Evolutionary conservation across 2,329 filamentous ascomycete species (phyloP).

Genomic region (Cladosporium sphaerospermum): DNA sequence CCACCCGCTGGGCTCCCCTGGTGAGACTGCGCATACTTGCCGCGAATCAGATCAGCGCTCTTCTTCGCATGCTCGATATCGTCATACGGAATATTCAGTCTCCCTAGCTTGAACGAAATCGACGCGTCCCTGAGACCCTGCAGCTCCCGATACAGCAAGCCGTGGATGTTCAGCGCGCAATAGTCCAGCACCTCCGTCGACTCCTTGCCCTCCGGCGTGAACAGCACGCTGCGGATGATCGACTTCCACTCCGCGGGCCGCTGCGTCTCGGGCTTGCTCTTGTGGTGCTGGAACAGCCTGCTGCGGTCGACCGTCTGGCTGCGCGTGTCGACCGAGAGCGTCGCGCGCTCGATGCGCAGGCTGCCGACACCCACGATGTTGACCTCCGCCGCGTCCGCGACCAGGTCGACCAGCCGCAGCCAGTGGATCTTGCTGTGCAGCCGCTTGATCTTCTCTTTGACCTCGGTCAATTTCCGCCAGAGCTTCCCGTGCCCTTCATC

Average conservation of each 20-base stretch:
- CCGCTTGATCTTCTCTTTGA: conserved; percentile 80
- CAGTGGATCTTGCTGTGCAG: conserved; percentile 82
- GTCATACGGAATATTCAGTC: conserved; percentile 84
- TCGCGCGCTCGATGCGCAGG: conserved; percentile 76
- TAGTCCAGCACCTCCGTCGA: conserved; percentile 85
- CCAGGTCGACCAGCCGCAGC: conserved; percentile 82
- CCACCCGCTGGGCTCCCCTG: conserved; percentile 27
- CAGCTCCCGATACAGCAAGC: conserved; percentile 75
- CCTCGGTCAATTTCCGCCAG: conserved; percentile 70
- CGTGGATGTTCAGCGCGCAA: conserved; percentile 82
- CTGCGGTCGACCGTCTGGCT: conserved; percentile 86
- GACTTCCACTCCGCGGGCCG: conserved; percentile 92
- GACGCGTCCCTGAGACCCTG: conserved; percentile 87
- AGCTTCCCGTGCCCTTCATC: conserved; percentile 53
- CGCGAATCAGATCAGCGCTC: conserved; percentile 46
- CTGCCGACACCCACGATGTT: conserved; percentile 76
- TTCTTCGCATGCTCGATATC: conserved; percentile 63
- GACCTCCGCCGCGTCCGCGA: conserved; percentile 72
- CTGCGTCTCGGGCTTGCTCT: conserved; percentile 56
- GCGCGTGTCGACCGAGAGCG: conserved; percentile 82
- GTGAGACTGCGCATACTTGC: conserved; percentile 28
- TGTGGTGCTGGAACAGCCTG: conserved; percentile 77
- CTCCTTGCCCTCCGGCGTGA: conserved; percentile 78
- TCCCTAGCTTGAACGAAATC: conserved; percentile 82
- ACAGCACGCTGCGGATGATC: conserved; percentile 75